Evolutionary conservation across 352 stramenopile species (phyloP), one percentile per base, ranked within the genome.

Genomic region (Thraustochytrium striatum): DNA sequence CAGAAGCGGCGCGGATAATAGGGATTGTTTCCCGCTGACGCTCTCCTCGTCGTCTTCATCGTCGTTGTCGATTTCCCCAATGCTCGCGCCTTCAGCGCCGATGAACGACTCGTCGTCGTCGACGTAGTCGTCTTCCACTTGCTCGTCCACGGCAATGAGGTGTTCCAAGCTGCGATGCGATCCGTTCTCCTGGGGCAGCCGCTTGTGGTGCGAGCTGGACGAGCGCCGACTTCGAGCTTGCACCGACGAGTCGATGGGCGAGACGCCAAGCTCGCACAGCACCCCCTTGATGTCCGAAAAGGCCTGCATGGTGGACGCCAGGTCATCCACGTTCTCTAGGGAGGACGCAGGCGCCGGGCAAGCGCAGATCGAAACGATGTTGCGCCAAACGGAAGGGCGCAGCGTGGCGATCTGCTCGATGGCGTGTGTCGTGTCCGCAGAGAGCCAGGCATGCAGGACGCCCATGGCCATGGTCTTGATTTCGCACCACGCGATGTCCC

Each of bases 211-310:
- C n/a, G n/a, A n/a, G n/a, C n/a, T n/a, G n/a, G n/a, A n/a, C n/a
- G n/a, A n/a, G n/a, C n/a, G n/a, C n/a, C n/a, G n/a, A n/a, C n/a
- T n/a, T n/a, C n/a, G n/a, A n/a, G n/a, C n/a, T n/a, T n/a, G n/a
- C n/a, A n/a, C n/a, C n/a, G n/a, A n/a, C n/a, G n/a, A n/a, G n/a
- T 61, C 65, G 30, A 75, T 58, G 0, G 65, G 65, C 11, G 65
- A 72, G 5, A 75, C 65, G 7, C 32, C 39, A 1, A 75, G 65
- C 39, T 75, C 65, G 25, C 65, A 30, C 7, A 75, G 65, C 0
- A 75, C 65, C 11, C 19, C 25, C 39, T 75, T 75, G n/a, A 75
- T 75, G 47, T 75, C 65, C n/a, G 43, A 38, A 25, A 75, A 43
- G 44, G 65, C 65, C 50, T 75, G 65, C 13, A 25, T 7, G 8